phyloP scores from a whole-genome alignment of 345 rosid species.

The Citrus unshiu region DNA sequence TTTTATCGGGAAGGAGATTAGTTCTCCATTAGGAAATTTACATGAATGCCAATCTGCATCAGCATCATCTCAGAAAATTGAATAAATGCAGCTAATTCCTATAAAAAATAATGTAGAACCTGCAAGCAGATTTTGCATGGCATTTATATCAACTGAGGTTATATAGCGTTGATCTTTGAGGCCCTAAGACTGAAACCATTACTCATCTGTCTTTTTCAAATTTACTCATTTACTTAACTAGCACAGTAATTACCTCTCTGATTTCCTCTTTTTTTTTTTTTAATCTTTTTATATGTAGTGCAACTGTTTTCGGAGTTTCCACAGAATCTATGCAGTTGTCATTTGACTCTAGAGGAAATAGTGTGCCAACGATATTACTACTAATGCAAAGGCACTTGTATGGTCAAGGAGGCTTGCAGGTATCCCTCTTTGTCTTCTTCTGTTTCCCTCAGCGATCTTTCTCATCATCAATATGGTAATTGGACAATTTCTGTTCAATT shows the following conservation, averaged over 20 bases:
- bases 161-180: background rate
- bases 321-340: conserved; percentile 98
- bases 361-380: conserved; percentile 86
- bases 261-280: background rate
- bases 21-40: background rate
- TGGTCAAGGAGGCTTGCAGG: conserved; percentile 84
- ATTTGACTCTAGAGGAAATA: conserved; percentile 81
- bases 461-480: background rate
- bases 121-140: background rate
- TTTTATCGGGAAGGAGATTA: background rate
- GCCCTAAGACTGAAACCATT: background rate
- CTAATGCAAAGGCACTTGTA: conserved; percentile 78
- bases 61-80: background rate
- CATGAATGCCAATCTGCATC: background rate
- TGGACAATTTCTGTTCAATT: background rate
- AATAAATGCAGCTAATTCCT: background rate
- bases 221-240: background rate
- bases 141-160: background rate
- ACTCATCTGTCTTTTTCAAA: background rate
- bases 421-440: conserved; percentile 17
- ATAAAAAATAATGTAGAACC: background rate
- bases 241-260: background rate
- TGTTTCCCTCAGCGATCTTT: background rate
- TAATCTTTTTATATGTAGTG: conserved; percentile 41
- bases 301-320: conserved; percentile 91